phyloP scores from a whole-genome alignment of 2,329 filamentous ascomycete species.

The Ceratocystis ficicola region DNA sequence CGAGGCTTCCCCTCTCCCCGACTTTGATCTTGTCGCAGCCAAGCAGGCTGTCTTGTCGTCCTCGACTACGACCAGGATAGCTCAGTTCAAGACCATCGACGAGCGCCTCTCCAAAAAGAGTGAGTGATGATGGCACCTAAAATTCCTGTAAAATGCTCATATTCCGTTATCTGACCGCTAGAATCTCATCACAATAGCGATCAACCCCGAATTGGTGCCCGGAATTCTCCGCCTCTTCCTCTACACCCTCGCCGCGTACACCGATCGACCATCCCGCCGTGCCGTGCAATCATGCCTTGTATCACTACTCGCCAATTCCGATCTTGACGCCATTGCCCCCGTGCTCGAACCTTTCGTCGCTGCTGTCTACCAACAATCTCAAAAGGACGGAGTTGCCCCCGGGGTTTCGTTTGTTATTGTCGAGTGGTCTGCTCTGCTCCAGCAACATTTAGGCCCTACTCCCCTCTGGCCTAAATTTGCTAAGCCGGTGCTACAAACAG shows the following conservation, averaged over 20 bases:
- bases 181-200: slow-evolving; percentile 29
- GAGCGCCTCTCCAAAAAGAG: slow-evolving; percentile 45
- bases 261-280: slow-evolving; percentile 70
- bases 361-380: slow-evolving; percentile 57
- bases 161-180: not conserved
- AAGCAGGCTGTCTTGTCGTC: slow-evolving; percentile 47
- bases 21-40: slow-evolving; percentile 40
- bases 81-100: slow-evolving; percentile 43
- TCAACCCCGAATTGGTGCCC: slow-evolving; percentile 39
- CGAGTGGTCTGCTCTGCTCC: slow-evolving; percentile 75
- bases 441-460: slow-evolving; percentile 56
- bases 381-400: slow-evolving; percentile 64
- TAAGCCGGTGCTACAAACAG: slow-evolving; percentile 51
- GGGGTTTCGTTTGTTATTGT: slow-evolving; percentile 77
- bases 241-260: slow-evolving; percentile 74
- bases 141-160: slow-evolving; percentile 21
- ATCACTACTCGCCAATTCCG: slow-evolving; percentile 47
- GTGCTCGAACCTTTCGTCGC: slow-evolving; percentile 53
- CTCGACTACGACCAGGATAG: slow-evolving; percentile 45
- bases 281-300: slow-evolving; percentile 73
- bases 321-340: slow-evolving; percentile 39
- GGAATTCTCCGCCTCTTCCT: slow-evolving; percentile 62
- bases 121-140: slow-evolving; percentile 29
- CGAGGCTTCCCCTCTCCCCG: slow-evolving; percentile 25
- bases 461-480: slow-evolving; percentile 53